Evolutionary conservation across 2,329 filamentous ascomycete species (phyloP).

Genomic region (Sporothrix protearum): DNA sequence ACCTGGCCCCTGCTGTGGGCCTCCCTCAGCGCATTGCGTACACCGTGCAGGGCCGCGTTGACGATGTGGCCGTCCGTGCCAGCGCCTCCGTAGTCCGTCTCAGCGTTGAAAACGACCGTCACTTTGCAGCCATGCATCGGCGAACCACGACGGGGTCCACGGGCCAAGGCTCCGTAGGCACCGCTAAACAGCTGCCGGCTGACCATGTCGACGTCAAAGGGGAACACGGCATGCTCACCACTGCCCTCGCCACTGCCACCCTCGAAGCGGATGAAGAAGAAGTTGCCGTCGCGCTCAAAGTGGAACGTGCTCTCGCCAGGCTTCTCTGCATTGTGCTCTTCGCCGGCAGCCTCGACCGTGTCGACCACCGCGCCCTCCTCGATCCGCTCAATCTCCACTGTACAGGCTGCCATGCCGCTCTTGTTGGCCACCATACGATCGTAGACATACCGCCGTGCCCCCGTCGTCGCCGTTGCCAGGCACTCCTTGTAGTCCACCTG

Average conservation of each 20-base stretch:
- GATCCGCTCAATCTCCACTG: constrained; percentile 62
- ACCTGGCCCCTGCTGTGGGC: constrained; percentile 58
- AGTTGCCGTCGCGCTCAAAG: constrained; percentile 63
- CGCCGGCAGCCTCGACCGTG: too few species aligned
- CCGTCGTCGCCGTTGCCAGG: constrained; percentile 57
- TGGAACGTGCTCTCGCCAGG: constrained; percentile 27
- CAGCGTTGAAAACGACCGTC: constrained; percentile 63
- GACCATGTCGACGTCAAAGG: constrained; percentile 50
- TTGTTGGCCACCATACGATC: constrained; percentile 80
- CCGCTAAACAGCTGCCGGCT: constrained; percentile 69
- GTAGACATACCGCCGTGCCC: constrained; percentile 59
- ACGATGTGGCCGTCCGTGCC: constrained; percentile 68
- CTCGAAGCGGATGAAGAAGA: constrained; percentile 52
- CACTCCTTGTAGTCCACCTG: constrained; percentile 95
- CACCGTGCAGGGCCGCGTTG: constrained; percentile 58
- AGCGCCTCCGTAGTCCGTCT: constrained; percentile 60
- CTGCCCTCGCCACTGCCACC: constrained; percentile 44
- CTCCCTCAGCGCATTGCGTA: constrained; percentile 64
- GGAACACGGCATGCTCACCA: constrained; percentile 32
- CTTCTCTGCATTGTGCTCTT: neutral
- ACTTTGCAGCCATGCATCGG: constrained; percentile 75
- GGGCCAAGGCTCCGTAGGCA: constrained; percentile 74
- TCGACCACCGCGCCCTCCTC: constrained; percentile 20
- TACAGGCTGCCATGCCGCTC: constrained; percentile 71
- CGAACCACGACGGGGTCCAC: constrained; percentile 76